Evolutionary conservation across 305 asterid genomes (phyloP).

Genomic region (Fraxinus xanthoxyloides): DNA sequence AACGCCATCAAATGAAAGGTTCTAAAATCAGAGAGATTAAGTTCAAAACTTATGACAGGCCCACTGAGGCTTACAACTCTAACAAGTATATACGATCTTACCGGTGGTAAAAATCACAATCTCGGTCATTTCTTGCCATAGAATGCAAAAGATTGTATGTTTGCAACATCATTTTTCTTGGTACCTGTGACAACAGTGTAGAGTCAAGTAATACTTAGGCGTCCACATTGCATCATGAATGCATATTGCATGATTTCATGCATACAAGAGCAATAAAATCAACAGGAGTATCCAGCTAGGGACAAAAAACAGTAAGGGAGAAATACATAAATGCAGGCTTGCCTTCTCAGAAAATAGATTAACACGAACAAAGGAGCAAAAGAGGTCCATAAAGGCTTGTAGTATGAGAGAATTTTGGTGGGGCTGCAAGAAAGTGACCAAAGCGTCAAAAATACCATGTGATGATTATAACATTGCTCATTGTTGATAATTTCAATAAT

Average conservation of each 20-base stretch:
- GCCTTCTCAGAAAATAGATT: conserved; percentile 95
- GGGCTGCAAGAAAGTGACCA: conserved; percentile 69
- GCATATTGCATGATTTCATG: conserved; percentile 6
- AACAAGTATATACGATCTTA: conserved; percentile 30
- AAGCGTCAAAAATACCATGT: conserved; percentile 20
- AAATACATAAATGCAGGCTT: conserved; percentile 31
- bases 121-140: conserved; percentile 84
- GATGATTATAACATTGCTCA: conserved; percentile 11
- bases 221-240: neutral
- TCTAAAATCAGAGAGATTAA: conserved; percentile 7
- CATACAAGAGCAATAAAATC: conserved; percentile 26
- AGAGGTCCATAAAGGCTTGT: conserved; percentile 97
- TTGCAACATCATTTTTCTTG: conserved; percentile 95
- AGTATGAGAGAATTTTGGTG: conserved; percentile 95
- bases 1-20: conserved; percentile 17
- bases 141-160: conserved; percentile 85
- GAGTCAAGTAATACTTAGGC: neutral
- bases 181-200: conserved; percentile 54
- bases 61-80: conserved; percentile 9
- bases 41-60: conserved; percentile 14
- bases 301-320: conserved; percentile 10
- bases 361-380: conserved; percentile 98
- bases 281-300: conserved; percentile 7
- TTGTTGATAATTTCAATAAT: neutral
- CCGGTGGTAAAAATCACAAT: conserved; percentile 96